Evolutionary conservation across 2,329 filamentous ascomycete genomes (phyloP), one percentile per base, ranked within the genome.

Genomic region (Teratosphaeria nubilosa): DNA sequence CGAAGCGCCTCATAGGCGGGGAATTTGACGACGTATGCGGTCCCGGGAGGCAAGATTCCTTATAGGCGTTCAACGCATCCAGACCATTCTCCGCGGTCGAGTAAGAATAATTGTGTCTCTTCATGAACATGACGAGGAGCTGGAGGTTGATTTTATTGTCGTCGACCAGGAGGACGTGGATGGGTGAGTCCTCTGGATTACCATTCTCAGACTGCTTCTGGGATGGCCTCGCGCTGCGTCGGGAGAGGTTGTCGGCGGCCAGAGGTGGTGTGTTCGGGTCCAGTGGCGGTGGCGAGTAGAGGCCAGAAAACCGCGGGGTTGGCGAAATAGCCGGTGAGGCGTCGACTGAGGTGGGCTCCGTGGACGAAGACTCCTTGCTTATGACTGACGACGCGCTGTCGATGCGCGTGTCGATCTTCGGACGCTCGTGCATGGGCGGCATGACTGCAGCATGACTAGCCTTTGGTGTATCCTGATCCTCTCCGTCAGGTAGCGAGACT

Each of bases 91-190:
- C 50, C 2, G 64, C 64, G 6, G 20, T 51, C 2, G 58, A 55
- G 58, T 64, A 64, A 1, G 55, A 31, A 13, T 60, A 57, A 5
- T 50, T 31, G 16, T 63, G 55, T 41, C 65, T 66, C 20, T 61
- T 59, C 62, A 65, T 63, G 34, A 64, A 63, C 14, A 63, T 65
- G 1, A 61, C 51, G 1, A 69, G 62, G 2, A 69, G 59, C 51
- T 66, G 59, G 1, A 59, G 51, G 27, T 68, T 69, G 54, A 66
- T 63, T 0, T 57, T 30, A 51, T 69, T 67, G 58, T 68, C 65
- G 37, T 69, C 65, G 4, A 65, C 64, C 3, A 67, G 56, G 14
- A 68, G 56, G 2, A 65, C 51, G 41, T 62, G 41, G 22, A 56
- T 41, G 5, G 53, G 25, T 13, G 53, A 37, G 32, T 32, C 22